phyloP scores from a whole-genome alignment of 371 early-diverging fungal genomes.

The Zychaea mexicana region DNA sequence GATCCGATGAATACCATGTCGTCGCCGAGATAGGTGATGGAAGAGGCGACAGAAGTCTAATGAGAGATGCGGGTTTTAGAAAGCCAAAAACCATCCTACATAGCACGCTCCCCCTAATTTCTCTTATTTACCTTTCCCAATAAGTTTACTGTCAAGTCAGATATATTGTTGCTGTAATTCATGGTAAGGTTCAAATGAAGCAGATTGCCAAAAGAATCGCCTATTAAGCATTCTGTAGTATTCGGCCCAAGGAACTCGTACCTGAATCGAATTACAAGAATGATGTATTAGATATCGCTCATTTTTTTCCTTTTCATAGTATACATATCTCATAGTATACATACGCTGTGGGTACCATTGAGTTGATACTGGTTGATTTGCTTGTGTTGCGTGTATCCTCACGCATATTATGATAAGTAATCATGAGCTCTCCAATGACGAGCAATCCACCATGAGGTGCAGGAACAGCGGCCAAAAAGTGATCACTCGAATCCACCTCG shows the following conservation, averaged over 20 bases:
- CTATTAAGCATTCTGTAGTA: slow-evolving; percentile 64
- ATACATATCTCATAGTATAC: neutral
- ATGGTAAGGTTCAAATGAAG: slow-evolving; percentile 55
- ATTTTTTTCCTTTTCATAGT: neutral
- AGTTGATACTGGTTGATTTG: slow-evolving; percentile 53
- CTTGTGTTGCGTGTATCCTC: too few relatives aligned
- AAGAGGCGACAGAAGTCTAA: slow-evolving; percentile 48
- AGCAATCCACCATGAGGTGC: slow-evolving; percentile 64
- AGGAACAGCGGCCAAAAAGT: slow-evolving; percentile 62
- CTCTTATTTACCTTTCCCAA: slow-evolving; percentile 17
- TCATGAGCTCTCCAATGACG: slow-evolving; percentile 70
- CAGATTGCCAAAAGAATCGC: slow-evolving; percentile 74
- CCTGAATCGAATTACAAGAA: slow-evolving; percentile 18
- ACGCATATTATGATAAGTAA: slow-evolving; percentile 54
- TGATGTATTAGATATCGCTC: neutral
- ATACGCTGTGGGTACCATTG: slow-evolving; percentile 20
- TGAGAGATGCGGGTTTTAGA: neutral
- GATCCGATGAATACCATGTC: slow-evolving; percentile 82
- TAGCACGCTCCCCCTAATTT: neutral
- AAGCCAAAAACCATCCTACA: neutral
- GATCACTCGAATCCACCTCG: slow-evolving; percentile 55
- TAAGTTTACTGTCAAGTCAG: slow-evolving; percentile 3
- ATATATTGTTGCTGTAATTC: slow-evolving; percentile 16
- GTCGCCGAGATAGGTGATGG: slow-evolving; percentile 68
- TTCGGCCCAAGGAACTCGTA: slow-evolving; percentile 44